Conservation (phyloP, 331 rosid species). For the Rhamnella rubrinervis region DNA sequence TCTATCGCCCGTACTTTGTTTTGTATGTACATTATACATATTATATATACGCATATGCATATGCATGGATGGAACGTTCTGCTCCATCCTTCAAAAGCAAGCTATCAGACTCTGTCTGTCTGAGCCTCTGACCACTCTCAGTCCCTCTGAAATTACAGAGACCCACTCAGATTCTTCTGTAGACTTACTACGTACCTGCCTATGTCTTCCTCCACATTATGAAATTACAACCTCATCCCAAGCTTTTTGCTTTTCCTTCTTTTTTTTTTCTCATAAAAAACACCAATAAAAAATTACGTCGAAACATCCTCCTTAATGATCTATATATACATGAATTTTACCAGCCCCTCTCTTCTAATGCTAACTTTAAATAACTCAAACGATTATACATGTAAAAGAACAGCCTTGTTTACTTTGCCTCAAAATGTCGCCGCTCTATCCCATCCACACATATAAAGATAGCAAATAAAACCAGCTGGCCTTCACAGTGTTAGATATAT, state of each 20-base stretch:
- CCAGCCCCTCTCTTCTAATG: too few relatives aligned
- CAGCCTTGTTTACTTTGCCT: too few relatives aligned
- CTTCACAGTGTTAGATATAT: too few relatives aligned
- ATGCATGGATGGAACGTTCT: constrained; percentile 64
- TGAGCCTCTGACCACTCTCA: constrained; percentile 19
- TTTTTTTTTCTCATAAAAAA: not conserved
- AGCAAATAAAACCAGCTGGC: too few relatives aligned
- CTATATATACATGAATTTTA: too few relatives aligned
- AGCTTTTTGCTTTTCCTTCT: not conserved
- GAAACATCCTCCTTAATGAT: too few relatives aligned
- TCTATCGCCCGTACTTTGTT: not conserved
- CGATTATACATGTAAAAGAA: too few relatives aligned
- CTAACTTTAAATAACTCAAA: too few relatives aligned
- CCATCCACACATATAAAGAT: too few relatives aligned
- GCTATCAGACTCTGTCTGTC: constrained; percentile 11
- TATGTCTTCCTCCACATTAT: not conserved
- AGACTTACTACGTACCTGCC: constrained; percentile 15
- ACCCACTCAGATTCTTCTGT: constrained; percentile 37
- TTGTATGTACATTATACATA: not conserved
- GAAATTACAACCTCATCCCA: not conserved
- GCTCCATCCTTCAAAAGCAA: constrained; percentile 30
- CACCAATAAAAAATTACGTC: too few relatives aligned
- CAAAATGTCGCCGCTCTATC: too few relatives aligned
- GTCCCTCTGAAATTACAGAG: constrained; percentile 12
- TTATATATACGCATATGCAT: not conserved